A percentile compares a stretch with the other conserved stretches of the same genome.
Conservation (phyloP, 805 yeast genomes). For the Yamadazyma takamatsuzukensis region DNA sequence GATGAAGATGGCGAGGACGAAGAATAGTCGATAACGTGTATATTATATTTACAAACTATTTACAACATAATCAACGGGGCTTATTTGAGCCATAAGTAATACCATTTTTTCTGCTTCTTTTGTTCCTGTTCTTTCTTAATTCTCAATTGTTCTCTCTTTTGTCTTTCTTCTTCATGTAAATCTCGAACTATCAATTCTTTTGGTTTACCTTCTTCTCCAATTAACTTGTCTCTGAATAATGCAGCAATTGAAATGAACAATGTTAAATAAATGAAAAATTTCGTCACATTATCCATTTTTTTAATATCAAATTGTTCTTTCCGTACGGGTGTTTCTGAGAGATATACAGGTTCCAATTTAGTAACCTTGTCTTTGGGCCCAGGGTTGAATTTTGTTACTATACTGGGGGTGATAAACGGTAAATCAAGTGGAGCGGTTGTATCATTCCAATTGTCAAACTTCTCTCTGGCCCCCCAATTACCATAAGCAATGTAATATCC, state of each 20-base stretch:
- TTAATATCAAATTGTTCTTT: conserved; percentile 43
- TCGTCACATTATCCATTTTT: conserved; percentile 55
- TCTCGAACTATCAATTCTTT: conserved; percentile 35
- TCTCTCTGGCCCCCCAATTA: conserved; percentile 65
- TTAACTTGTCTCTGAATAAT: conserved; percentile 50
- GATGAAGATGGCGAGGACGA: conserved; percentile 24
- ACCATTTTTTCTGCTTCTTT: conserved; percentile 37
- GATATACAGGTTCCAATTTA: conserved; percentile 37
- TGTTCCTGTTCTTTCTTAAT: conserved; percentile 12
- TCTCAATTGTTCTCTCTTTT: conserved; percentile 15
- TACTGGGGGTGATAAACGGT: conserved; percentile 41
- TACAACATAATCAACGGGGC: neutral
- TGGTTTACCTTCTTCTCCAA: conserved; percentile 44
- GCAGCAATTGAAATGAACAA: conserved; percentile 48
- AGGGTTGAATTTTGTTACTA: conserved; percentile 19
- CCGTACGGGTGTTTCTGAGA: conserved; percentile 43
- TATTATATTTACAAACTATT: conserved; percentile 1
- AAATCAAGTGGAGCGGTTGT: conserved; percentile 52
- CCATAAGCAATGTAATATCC: conserved; percentile 66
- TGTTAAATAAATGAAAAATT: conserved; percentile 48
- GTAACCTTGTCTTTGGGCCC: conserved; percentile 21
- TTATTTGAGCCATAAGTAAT: conserved; percentile 47
- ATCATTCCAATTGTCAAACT: conserved; percentile 43
- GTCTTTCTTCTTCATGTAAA: conserved; percentile 31
- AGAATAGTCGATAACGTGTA: neutral